Percentiles rank a stretch among this genome's conserved stretches.
phyloP scores from a whole-genome alignment of 768 basidiomycete species.

The Lanmaoa pseudosensibilis region DNA sequence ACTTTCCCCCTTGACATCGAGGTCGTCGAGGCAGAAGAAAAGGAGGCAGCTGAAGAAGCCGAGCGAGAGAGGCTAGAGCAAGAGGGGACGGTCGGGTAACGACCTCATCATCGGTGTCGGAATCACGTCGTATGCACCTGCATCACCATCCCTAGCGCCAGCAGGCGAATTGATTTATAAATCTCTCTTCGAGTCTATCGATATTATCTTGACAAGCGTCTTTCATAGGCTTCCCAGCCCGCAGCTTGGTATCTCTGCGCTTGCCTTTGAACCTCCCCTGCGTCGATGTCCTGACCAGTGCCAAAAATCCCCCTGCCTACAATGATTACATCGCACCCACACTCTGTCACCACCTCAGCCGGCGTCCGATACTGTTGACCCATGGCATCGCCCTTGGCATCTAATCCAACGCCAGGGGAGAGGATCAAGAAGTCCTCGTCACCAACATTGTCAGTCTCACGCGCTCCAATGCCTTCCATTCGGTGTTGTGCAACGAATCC shows the following conservation, averaged over 20 bases:
- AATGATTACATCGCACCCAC: slow-evolving; percentile 94
- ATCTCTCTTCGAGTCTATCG: not conserved
- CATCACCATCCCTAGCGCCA: not conserved
- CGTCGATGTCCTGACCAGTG: slow-evolving; percentile 42
- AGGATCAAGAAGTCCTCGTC: slow-evolving; percentile 86
- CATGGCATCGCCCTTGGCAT: slow-evolving; percentile 75
- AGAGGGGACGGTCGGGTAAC: slow-evolving; percentile 7
- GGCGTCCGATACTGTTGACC: slow-evolving; percentile 97
- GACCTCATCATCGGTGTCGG: not conserved
- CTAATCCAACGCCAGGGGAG: slow-evolving; percentile 91
- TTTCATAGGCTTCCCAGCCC: slow-evolving; percentile 90
- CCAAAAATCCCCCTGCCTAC: slow-evolving; percentile 96
- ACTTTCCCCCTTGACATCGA: slow-evolving; percentile 96
- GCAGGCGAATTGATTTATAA: slow-evolving; percentile 1
- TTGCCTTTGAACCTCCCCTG: slow-evolving; percentile 48
- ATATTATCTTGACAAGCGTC: slow-evolving; percentile 38
- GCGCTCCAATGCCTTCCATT: slow-evolving; percentile 64
- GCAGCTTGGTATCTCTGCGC: slow-evolving; percentile 82
- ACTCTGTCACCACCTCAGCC: slow-evolving; percentile 71
- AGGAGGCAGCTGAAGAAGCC: slow-evolving; percentile 58
- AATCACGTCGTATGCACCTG: not conserved
- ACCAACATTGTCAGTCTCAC: slow-evolving; percentile 26
- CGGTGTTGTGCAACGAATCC: slow-evolving; percentile 93
- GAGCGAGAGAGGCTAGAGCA: slow-evolving; percentile 16
- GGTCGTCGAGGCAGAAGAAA: slow-evolving; percentile 91